Base-by-base conservation (phyloP, 805 yeast genomes). In the Metschnikowia anglica region DNA sequence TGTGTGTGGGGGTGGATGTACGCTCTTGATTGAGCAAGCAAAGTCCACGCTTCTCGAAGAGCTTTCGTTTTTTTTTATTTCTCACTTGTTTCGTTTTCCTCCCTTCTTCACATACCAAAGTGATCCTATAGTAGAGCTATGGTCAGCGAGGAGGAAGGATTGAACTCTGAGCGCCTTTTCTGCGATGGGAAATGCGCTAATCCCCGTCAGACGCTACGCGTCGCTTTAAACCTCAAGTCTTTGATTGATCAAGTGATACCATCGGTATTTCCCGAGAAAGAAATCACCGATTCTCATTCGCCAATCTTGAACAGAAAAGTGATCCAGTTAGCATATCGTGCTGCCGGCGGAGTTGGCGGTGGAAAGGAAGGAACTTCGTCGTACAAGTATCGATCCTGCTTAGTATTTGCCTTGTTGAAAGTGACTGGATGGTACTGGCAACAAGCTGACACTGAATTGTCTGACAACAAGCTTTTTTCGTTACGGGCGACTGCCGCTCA, bases 351-450 rank as follows among this genome's bases (percentile, higher is more conserved):
- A 16, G 70, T 70, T 37, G 88, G 88, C 4, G 63, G 76, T 35
- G 85, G 84, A 2, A 62, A 68, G 37, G 56, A 62, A 18, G 81
- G 80, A 0, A 65, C 83, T 0, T 71, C 83, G 1, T 70, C 82
- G 0, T 68, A 73, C 52, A 79, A 80, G 55, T 87, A 87, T 58
- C 76, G 83, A 41, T 81, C 89, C 0, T 74, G 80, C 18, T 60
- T 88, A 34, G 72, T 87, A 0, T 88, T 85, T 61, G 81, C 86
- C 37, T 66, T 88, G 44, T 65, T 88, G 46, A 82, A 80, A 52
- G 91, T 86, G n/a, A 75, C 84, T 27, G 77, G 74, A 20, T 88
- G 97, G 97, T 87, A 85, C 60, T 68, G 74, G 66, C 74, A 73
- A 15, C 72, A 85, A 47, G 73, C 81, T 2, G 67, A 63, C 4